These are phyloP conservation scores for Pseudomassariella vexata DNA, from an alignment of 2,329 filamentous ascomycete species.

Conservation along the genomic window DNA sequence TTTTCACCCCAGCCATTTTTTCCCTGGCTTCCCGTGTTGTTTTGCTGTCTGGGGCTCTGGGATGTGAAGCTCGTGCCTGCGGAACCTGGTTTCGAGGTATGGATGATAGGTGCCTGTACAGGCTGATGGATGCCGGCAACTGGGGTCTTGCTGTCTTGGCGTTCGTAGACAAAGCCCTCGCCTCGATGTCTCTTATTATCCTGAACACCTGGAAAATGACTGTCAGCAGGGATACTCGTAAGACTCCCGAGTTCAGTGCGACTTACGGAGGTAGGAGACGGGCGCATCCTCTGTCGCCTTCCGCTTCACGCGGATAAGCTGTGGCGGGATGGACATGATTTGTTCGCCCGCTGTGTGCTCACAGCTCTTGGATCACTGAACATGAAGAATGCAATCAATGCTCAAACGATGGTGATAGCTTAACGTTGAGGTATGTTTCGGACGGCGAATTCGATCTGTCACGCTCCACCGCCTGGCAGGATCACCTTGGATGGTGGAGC, in stretches of 20 bases:
- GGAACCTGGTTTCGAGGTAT: constrained; percentile 36
- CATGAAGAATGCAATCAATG: too few species aligned
- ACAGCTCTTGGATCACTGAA: too few species aligned
- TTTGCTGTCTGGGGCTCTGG: constrained; percentile 10
- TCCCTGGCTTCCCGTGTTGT: constrained; percentile 1
- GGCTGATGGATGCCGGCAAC: constrained; percentile 17
- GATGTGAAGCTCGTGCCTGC: constrained; percentile 20
- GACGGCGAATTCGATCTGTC: too few species aligned
- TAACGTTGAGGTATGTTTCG: too few species aligned
- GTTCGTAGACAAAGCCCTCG: constrained; percentile 50
- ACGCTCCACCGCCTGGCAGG: too few species aligned
- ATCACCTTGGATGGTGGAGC: too few species aligned
- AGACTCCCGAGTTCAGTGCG: constrained; percentile 6
- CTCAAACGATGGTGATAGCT: too few species aligned
- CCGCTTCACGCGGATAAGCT: constrained; percentile 56
- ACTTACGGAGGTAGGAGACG: constrained; percentile 50
- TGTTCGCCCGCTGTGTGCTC: too few species aligned
- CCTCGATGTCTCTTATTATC: constrained; percentile 48
- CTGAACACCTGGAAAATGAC: constrained; percentile 40
- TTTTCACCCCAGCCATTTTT: constrained; percentile 1
- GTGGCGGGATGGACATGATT: constrained; percentile 53
- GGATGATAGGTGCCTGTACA: constrained; percentile 37
- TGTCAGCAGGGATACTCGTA: constrained; percentile 6
- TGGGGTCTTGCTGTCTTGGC: constrained; percentile 32
- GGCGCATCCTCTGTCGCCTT: constrained; percentile 49